Evolutionary conservation across 1,284 basidiomycete species (phyloP).

Genomic region (Polyporus tsugae): DNA sequence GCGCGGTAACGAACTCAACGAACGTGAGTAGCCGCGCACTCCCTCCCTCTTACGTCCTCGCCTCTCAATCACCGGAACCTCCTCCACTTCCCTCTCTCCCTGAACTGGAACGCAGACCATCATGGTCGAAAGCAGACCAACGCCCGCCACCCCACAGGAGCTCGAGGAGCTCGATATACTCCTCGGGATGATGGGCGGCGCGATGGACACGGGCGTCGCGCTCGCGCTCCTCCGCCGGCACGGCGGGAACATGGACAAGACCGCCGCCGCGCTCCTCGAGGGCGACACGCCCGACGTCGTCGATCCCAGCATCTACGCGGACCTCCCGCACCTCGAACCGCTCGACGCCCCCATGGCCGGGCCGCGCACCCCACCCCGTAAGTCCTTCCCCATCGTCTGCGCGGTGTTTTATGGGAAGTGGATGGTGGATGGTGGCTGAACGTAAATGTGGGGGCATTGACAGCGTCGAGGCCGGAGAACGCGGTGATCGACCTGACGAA

Average conservation of each 20-base stretch:
- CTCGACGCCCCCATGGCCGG: slow-evolving; percentile 25
- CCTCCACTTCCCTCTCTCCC: background rate
- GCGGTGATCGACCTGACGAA: slow-evolving; percentile 65
- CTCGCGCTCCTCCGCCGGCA: slow-evolving; percentile 63
- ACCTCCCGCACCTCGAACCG: slow-evolving; percentile 30
- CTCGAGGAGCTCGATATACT: slow-evolving; percentile 47
- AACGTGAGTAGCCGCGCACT: background rate
- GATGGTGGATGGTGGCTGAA: background rate
- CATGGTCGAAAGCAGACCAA: slow-evolving; percentile 17
- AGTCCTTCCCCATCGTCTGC: slow-evolving; percentile 26
- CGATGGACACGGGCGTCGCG: slow-evolving; percentile 53
- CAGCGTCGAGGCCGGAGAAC: slow-evolving; percentile 47
- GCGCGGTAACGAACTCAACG: background rate
- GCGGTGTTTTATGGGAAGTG: background rate
- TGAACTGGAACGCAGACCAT: background rate
- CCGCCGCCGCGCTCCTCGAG: slow-evolving; percentile 64
- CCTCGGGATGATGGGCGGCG: slow-evolving; percentile 47
- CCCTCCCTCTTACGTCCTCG: background rate
- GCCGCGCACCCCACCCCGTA: slow-evolving; percentile 46
- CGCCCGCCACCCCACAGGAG: slow-evolving; percentile 32
- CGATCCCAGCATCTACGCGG: slow-evolving; percentile 17
- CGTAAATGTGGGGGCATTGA: background rate
- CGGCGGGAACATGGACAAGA: slow-evolving; percentile 66
- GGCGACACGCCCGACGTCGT: slow-evolving; percentile 51
- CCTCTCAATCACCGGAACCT: background rate